Evolutionary conservation across 495 filamentous ascomycete genomes (phyloP).

Genomic region (Penicillium ochrochloron): DNA sequence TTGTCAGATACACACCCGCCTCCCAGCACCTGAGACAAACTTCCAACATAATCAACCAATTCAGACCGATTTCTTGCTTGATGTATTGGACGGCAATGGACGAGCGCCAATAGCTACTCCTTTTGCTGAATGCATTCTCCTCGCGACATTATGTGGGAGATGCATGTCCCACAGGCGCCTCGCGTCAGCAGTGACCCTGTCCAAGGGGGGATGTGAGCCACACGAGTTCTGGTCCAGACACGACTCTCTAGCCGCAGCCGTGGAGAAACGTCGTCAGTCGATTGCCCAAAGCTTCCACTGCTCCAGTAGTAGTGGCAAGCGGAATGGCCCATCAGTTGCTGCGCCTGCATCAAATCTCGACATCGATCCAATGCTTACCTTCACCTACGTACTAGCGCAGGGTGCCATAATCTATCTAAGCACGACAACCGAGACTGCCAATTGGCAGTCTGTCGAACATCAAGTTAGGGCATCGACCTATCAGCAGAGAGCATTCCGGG

Average conservation of each 20-base stretch:
- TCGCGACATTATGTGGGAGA: slow-evolving; percentile 1
- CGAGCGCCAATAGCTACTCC: background rate
- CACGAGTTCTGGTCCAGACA: slow-evolving; percentile 8
- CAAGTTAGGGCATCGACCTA: slow-evolving; percentile 3
- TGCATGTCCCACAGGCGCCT: slow-evolving; percentile 2
- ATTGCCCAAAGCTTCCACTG: slow-evolving; percentile 2
- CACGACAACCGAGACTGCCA: slow-evolving; percentile 3
- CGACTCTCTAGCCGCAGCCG: background rate
- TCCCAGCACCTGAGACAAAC: slow-evolving; percentile 50
- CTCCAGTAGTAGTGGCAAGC: background rate
- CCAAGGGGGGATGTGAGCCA: slow-evolving; percentile 4
- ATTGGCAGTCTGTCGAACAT: slow-evolving; percentile 8
- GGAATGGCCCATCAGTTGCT: background rate
- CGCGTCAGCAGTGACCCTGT: background rate
- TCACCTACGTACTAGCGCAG: slow-evolving; percentile 4
- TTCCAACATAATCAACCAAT: slow-evolving; percentile 52
- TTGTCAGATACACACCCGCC: slow-evolving; percentile 36
- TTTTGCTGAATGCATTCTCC: slow-evolving; percentile 4
- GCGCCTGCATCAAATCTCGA: slow-evolving; percentile 6
- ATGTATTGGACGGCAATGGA: slow-evolving; percentile 28
- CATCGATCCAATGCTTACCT: slow-evolving; percentile 3
- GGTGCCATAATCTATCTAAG: slow-evolving; percentile 3
- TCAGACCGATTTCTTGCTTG: slow-evolving; percentile 46
- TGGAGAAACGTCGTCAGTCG: slow-evolving; percentile 3
- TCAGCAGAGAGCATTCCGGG: slow-evolving; percentile 4